Conservation (phyloP, 2,329 filamentous ascomycete genomes). For the Exophiala mesophila region DNA sequence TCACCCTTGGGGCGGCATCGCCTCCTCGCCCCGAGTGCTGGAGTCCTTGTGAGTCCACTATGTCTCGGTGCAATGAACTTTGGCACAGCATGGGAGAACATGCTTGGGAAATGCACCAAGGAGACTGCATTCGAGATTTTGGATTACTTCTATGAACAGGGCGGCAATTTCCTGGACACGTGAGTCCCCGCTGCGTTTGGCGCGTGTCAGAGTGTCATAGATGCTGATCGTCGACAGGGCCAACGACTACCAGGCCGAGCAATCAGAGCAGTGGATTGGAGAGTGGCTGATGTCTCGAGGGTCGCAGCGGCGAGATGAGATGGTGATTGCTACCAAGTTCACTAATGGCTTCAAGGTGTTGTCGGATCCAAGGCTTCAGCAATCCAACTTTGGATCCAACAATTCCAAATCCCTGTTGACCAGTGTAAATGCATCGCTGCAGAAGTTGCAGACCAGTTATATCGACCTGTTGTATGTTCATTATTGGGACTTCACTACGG, state of each 20-base stretch:
- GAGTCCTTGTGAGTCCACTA: conserved; percentile 50
- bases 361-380: conserved; percentile 16
- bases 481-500: conserved; percentile 61
- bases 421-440: conserved; percentile 31
- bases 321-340: conserved; percentile 54
- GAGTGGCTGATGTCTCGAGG: conserved; percentile 47
- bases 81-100: conserved; percentile 43
- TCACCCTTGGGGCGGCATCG: conserved; percentile 52
- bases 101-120: conserved; percentile 37
- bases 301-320: conserved; percentile 41
- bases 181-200: conserved; percentile 1
- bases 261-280: conserved; percentile 47
- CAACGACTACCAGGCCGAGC: conserved; percentile 40
- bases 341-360: conserved; percentile 34
- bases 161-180: conserved; percentile 52
- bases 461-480: conserved; percentile 36
- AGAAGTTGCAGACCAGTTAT: conserved; percentile 34
- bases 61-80: conserved; percentile 54
- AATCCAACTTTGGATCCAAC: conserved; percentile 42
- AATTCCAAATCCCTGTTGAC: conserved; percentile 32
- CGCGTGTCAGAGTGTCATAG: background rate
- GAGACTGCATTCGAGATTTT: conserved; percentile 43
- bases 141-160: conserved; percentile 44
- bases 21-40: conserved; percentile 48
- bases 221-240: conserved; percentile 24